Conservation (phyloP, 441 rosid genomes). For the Pelargonium fulgidum region DNA sequence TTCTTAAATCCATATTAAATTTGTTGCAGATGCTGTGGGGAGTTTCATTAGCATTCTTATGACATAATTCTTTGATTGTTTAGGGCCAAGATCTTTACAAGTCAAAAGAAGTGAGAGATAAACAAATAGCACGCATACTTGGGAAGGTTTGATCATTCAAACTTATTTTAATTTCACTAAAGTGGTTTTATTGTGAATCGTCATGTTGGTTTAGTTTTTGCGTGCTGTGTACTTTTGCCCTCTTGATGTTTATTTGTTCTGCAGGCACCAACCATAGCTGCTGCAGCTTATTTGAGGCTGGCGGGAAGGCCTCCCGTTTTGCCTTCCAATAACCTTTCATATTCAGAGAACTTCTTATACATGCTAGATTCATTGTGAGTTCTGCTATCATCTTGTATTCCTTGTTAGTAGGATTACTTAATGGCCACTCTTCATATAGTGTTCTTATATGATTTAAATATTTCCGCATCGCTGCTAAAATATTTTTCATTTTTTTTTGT, state of each 20-base stretch:
- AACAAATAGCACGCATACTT: constrained; percentile 85
- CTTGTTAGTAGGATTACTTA: not conserved
- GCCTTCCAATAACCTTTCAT: constrained; percentile 79
- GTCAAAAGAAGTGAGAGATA: constrained; percentile 87
- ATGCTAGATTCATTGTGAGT: constrained; percentile 91
- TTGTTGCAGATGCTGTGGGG: constrained; percentile 3
- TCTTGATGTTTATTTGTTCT: not conserved
- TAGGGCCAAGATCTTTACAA: constrained; percentile 80
- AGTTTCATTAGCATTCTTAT: constrained; percentile 3
- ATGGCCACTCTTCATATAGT: not conserved
- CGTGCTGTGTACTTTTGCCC: not conserved
- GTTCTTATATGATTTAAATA: not conserved
- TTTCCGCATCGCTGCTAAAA: not conserved
- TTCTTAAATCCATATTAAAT: not conserved
- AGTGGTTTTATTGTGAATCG: not conserved
- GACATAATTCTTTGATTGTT: constrained; percentile 12
- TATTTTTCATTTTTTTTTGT: not conserved
- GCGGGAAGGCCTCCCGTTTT: constrained; percentile 95
- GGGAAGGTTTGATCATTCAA: constrained; percentile 63
- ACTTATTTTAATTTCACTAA: not conserved
- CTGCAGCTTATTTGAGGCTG: constrained; percentile 88
- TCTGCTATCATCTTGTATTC: not conserved
- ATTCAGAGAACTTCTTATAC: constrained; percentile 85
- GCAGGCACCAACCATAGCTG: constrained; percentile 93
- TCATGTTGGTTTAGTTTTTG: not conserved